Evolutionary conservation across 2,329 filamentous ascomycete species (phyloP).

Genomic region (Botryosphaeria dothidea): DNA sequence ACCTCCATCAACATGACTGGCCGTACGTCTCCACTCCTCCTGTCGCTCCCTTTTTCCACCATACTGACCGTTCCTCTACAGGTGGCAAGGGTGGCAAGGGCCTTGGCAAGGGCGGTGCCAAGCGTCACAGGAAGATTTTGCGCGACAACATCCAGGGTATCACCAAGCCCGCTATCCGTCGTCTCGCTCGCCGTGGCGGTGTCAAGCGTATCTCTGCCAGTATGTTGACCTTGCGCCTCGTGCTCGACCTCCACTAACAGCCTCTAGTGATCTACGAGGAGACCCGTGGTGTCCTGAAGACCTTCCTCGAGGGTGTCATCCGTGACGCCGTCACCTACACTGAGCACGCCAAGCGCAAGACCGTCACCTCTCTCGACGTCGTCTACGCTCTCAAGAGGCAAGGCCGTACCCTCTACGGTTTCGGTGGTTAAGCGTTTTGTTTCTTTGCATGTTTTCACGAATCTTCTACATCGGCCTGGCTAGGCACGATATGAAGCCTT

Average conservation of each 20-base stretch:
- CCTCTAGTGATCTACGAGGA: slow-evolving; percentile 72
- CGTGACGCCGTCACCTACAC: slow-evolving; percentile 78
- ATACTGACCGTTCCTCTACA: slow-evolving; percentile 35
- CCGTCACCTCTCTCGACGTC: slow-evolving; percentile 68
- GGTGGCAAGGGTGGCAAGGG: slow-evolving; percentile 58
- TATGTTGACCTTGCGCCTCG: slow-evolving; percentile 31
- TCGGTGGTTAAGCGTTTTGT: slow-evolving; percentile 71
- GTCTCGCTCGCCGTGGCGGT: slow-evolving; percentile 56
- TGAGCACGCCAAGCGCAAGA: slow-evolving; percentile 81
- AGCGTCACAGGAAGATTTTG: slow-evolving; percentile 57
- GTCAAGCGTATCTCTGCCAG: slow-evolving; percentile 56
- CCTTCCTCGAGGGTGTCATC: slow-evolving; percentile 75
- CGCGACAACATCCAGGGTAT: slow-evolving; percentile 59
- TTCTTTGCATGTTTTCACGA: slow-evolving; percentile 19
- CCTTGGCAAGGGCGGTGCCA: slow-evolving; percentile 56
- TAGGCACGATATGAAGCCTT: slow-evolving; percentile 16
- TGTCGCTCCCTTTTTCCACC: slow-evolving; percentile 16
- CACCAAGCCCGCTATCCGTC: slow-evolving; percentile 56
- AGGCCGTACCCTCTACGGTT: slow-evolving; percentile 77
- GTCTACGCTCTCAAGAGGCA: slow-evolving; percentile 66
- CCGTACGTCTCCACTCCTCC: slow-evolving; percentile 37
- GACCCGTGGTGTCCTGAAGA: slow-evolving; percentile 75
- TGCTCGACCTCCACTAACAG: slow-evolving; percentile 28
- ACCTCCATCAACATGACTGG: slow-evolving; percentile 42
- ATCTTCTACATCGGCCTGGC: slow-evolving; percentile 19